Base-by-base conservation (phyloP, 1,284 basidiomycete species). In the Leccinum pallidistipes region DNA sequence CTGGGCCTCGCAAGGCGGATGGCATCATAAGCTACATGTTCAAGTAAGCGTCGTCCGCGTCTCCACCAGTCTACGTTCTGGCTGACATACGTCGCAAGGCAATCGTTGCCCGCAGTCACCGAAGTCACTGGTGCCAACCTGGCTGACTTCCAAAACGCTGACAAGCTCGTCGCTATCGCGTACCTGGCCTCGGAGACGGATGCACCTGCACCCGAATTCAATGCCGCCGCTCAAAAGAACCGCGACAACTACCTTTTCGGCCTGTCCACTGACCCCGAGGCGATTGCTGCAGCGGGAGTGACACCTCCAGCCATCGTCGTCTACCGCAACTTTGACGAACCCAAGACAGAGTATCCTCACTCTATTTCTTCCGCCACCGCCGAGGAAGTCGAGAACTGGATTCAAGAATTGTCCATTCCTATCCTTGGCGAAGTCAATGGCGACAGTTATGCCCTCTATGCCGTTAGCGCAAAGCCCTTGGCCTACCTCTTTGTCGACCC, bases 11-110 rank as follows among this genome's bases (percentile, higher is more conserved):
- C 62, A 94, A 98, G 79, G 90, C 95, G 16, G 97, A 99, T 68
- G 97, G 97, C 34, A 99, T 99, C 72, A 82, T 98, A 76, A 90
- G 88, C 75, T 98, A 98, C 83, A 98, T 99, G 97, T 78, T 86
- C 82, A 98, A 99, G 95, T 95, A 67, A 69, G 90, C 81, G 21
- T 36, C 18, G n/a, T 40, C 9, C 49, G 11, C 24, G 14, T 57
- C 47, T 49, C 27, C 27, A 24, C 21, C 29, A 5, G 3, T 18
- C 3, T 43, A 21, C 27, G 43, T 3, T 27, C 52, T 55, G 62
- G 64, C 62, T 65, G 57, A 65, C 32, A 56, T 55, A 51, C 57
- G 36, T 56, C 3, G 9, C 10, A 67, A 96, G 93, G 76, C 97
- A 98, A 84, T 88, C 93, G 9, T 86, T 99, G 18, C 97, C 97